Evolutionary conservation across 371 early-diverging fungal genomes (phyloP), one percentile per base, ranked within the genome.

Genomic region (Lichtheimia ramosa): DNA sequence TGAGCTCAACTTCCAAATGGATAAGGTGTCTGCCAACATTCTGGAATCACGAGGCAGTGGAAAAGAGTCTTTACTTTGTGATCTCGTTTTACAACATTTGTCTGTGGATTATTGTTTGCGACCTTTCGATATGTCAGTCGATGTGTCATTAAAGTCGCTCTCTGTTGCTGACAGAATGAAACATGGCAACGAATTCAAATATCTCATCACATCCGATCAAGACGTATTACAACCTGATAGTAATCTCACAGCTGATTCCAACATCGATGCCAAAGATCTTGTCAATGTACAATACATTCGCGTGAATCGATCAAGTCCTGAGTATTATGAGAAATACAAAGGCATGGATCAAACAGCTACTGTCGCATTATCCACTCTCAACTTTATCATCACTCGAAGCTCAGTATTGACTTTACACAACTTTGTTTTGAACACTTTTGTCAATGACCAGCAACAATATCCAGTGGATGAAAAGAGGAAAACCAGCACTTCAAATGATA

Each of bases 391-490:
- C 0, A 92, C 94, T 1, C 89, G 89, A 41, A 91, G 91, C 69
- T 92, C 92, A 43, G 89, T 97, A 2, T 69, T 97, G 48, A 85
- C 86, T 0, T 71, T 95, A 7, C 91, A 96, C 68, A 92, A 93
- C 66, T 96, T 92, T 66, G 68, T 95, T 3, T 70, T 97, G 21
- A 85, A 85, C 24, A 96, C 96, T 1, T 97, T 97, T 71, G 88
- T 90, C 0, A 54, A 40, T 10, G 14, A 16, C 7, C 51, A 24
- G 41, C 23, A 20, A 43, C 14, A 21, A 16, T 56, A 51, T n/a
- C 20, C 24, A 51, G 2, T 23, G 18, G 51, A 51, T 20, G 8
- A 13, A 10, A 20, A 55, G 43, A n/a, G 41, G 54, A 28, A 34
- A 40, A 52, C 0, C 20, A 28, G 20, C 20, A 16, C 23, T 28